Evolutionary conservation across 108 stramenopile genomes (phyloP).

Genomic region (Skeletonema tropicum): DNA sequence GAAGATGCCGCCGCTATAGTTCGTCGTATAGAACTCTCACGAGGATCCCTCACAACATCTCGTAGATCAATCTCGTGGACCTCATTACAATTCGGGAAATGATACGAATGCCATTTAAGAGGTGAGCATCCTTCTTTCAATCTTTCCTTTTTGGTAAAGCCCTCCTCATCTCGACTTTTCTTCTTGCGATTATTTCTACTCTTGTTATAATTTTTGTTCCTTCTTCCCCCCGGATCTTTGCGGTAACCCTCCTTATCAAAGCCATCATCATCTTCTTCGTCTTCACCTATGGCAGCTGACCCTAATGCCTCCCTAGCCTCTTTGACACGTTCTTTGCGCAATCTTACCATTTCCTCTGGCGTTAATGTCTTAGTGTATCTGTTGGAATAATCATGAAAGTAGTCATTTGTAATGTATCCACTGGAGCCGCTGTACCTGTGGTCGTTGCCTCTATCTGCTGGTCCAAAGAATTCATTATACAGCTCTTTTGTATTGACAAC

Average conservation of each 20-base stretch:
- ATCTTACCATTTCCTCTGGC: constrained; percentile 15
- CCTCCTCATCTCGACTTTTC: background rate
- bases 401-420: background rate
- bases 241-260: constrained; percentile 9
- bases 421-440: background rate
- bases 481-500: background rate
- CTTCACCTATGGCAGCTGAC: constrained; percentile 18
- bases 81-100: constrained; percentile 73
- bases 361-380: background rate
- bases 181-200: background rate
- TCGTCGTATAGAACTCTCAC: background rate
- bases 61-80: constrained; percentile 76
- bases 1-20: background rate
- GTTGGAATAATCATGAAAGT: background rate
- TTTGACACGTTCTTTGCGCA: constrained; percentile 25
- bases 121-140: constrained; percentile 37
- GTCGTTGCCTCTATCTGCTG: background rate
- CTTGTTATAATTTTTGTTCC: constrained; percentile 8
- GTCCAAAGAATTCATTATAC: constrained; percentile 7
- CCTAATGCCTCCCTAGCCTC: constrained; percentile 46
- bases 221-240: constrained; percentile 25
- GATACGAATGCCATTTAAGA: constrained; percentile 62
- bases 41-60: constrained; percentile 27
- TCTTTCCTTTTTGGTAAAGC: constrained; percentile 17
- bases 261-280: constrained; percentile 3